Evolutionary conservation across 1,284 basidiomycete genomes (phyloP), one percentile per base, ranked within the genome.

Genomic region (Leccinum proliferum): DNA sequence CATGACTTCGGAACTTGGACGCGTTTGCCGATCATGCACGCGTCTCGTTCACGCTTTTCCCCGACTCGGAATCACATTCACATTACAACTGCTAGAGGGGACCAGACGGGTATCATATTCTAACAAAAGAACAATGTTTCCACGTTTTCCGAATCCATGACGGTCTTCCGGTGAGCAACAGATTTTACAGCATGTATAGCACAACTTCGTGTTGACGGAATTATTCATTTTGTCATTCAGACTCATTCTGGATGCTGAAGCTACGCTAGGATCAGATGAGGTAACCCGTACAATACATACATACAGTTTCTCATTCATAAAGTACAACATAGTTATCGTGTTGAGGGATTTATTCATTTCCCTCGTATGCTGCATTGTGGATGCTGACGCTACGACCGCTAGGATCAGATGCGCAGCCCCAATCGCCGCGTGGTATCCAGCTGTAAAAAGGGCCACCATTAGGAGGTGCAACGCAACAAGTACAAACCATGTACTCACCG

Each of bases 341-440:
- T 59, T 57, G 63, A 64, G 37, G 62, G 57, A 62, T 56, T 53
- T 62, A 37, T 53, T 64, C 62, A 18, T 58, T 62, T 57, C 46
- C 62, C 32, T 77, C 77, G 70, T 98, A 98, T 29, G 96, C 96
- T 41, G 93, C 88, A 70, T 92, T 94, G 82, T 99, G 96, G 69
- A 98, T 98, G 74, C 87, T 90, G 72, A 99, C 96, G 66, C 92
- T 93, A 62, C 97, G 84, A 55, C 97, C 97, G 66, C 93, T 96
- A 41, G 97, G 97, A 77, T 99, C 97, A 35, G 92, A 78, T 4
- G 92, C 83, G 73, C 97, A 98, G 61, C 96, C 96, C 96, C 96
- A 99, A 75, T 98, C 96, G 59, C 89, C 91, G 69, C 94, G 87
- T 52, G 93, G 94, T 73, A 96, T 89, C 94, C 93, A 96, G 67